Evolutionary conservation across 352 stramenopile species (phyloP), one percentile per base, ranked within the genome.

Genomic region (Phytophthora syringae): DNA sequence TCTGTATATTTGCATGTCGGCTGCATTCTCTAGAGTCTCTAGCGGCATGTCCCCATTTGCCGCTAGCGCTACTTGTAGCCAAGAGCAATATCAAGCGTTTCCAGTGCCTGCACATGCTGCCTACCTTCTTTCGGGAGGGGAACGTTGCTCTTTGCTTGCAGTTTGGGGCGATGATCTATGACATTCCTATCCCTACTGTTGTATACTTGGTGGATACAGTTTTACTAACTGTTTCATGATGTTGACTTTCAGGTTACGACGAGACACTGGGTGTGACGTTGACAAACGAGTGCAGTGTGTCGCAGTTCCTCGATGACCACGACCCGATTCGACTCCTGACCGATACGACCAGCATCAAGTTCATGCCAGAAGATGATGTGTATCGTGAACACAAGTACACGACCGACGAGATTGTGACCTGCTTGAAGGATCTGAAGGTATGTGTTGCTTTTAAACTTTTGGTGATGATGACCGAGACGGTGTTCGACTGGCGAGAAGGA

Each of bases 261-360:
- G 90, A 97, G 2, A 58, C 81, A 0, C 65, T 97, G 0, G 93
- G 93, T 20, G 74, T 90, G 72, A 93, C 79, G 7, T 70, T 98
- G 32, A 94, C 82, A 1, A 93, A 94, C 60, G 86, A 89, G 44
- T 89, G 79, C 49, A 92, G 80, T 18, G 90, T 97, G 1, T 83
- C 82, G 7, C 88, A 97, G 47, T 97, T 97, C 50, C 71, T 97
- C 3, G 84, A 93, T 24, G 79, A 74, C 0, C 88, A 93, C 22
- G 97, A 99, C 61, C 97, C 98, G 5, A 98, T 99, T 52, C 90
- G 97, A 40, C 76, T 99, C 21, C 64, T 99, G 12, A 98, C 93
- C 3, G 91, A 98, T 50, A 93, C 91, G 32, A 99, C 95, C 0
- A 90, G 96, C 16, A 90, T 99, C 18, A 80, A 82, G 0, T 99